Percentiles rank a stretch among this genome's conserved stretches.
Conservation (phyloP, 441 rosid genomes). For the Caryocar brasiliense region DNA sequence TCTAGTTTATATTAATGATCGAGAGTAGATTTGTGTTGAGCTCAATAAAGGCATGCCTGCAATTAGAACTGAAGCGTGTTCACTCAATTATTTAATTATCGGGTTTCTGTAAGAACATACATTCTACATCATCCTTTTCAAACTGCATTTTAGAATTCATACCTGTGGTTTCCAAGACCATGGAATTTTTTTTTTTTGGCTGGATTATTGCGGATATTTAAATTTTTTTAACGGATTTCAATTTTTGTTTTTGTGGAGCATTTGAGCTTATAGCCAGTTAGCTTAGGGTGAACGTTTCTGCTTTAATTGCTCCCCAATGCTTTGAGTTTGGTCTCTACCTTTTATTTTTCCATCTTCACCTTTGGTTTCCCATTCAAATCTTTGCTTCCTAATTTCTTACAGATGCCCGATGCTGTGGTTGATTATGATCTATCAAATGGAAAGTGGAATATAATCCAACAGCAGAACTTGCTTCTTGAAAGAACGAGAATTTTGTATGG, state of each 20-base stretch:
- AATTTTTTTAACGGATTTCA: neutral
- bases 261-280: neutral
- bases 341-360: neutral
- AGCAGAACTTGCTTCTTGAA: conserved; percentile 87
- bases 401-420: conserved; percentile 97
- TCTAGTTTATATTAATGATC: neutral
- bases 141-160: no score
- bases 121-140: no score
- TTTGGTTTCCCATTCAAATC: conserved; percentile 2
- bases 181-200: no score
- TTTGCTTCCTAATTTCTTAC: conserved; percentile 13
- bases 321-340: neutral
- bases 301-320: neutral
- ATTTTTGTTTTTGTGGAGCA: conserved; percentile 1
- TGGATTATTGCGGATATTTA: neutral
- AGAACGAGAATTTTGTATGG: conserved; percentile 84
- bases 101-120: no score
- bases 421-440: conserved; percentile 77
- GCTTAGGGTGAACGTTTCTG: neutral
- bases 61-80: no score
- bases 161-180: no score
- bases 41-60: no score
- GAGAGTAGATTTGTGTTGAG: no score
- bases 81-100: no score
- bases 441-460: conserved; percentile 83